Evolutionary conservation across 2,329 filamentous ascomycete genomes (phyloP), one percentile per base, ranked within the genome.

Genomic region (Neocucurbitaria cava): DNA sequence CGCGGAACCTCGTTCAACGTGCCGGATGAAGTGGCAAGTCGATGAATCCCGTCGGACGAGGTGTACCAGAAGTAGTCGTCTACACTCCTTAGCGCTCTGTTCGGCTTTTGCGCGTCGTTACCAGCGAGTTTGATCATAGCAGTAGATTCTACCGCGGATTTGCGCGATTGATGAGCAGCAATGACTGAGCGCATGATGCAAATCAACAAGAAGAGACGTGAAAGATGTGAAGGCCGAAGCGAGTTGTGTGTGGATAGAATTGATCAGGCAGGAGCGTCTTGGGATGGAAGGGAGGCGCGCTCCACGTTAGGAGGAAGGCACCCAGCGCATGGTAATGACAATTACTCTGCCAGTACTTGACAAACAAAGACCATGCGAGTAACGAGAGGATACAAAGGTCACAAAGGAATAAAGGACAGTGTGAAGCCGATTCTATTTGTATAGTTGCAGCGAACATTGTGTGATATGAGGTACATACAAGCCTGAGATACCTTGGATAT

Each of bases 401-500:
- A 35, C 46, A 52, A 46, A 23, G 30, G 8, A 23, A 50, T 39
- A 28, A 50, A 57, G 31, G 23, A 28, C 17, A 38, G 35, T 6
- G 15, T 9, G 33, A 52, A 21, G 11, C 2, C 15, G 21, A 49
- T 33, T 24, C 17, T 18, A 40, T 20, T 21, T 35, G 18, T 17
- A 5, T 52, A 52, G 47, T 52, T 24, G 31, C 26, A 23, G 33
- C 26, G 44, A 41, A 45, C 49, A 44, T 15, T 49, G 48, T 54
- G 43, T 35, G 26, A 21, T 48, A 30, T 35, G 42, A 23, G 31
- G 31, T 52, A 45, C 26, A 56, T 53, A 23, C 7, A 13, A 39
- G 45, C 56, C 46, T 62, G 61, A 58, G 52, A 59, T 42, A 41
- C 49, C 44, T 57, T 66, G 9, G 9, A 9, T 26, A 5, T 54